A percentile compares a stretch with the other conserved stretches of the same genome.
Evolutionary conservation across 176 grass and related monocot genomes (phyloP).

Genomic region (Themeda triandra): DNA sequence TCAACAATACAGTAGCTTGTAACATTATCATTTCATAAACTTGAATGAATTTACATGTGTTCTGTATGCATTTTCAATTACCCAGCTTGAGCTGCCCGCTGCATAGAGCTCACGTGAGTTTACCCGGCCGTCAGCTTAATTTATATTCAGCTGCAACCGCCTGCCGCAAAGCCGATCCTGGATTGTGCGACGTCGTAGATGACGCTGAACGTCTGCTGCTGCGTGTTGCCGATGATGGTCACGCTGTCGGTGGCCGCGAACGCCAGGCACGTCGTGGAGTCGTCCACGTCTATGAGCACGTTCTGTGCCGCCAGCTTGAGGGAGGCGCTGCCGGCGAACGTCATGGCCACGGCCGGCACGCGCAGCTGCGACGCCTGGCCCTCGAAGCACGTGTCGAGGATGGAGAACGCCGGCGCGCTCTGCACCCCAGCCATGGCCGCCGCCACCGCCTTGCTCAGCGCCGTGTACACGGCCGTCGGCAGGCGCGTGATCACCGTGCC

Average conservation of each 20-base stretch:
- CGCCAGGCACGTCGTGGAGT: conserved; percentile 70
- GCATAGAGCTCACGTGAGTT: not conserved
- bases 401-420: conserved; percentile 38
- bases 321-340: conserved; percentile 51
- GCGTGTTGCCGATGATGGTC: conserved; percentile 77
- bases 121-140: not conserved
- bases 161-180: conserved; percentile 67
- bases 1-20: not conserved
- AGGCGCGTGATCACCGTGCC: conserved; percentile 83
- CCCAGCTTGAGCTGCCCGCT: not conserved
- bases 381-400: conserved; percentile 79
- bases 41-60: not conserved
- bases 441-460: conserved; percentile 57
- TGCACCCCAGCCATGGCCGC: conserved; percentile 30
- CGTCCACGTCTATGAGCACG: conserved; percentile 62
- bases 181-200: conserved; percentile 59
- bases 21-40: not conserved
- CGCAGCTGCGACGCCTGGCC: conserved; percentile 35
- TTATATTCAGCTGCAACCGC: conserved; percentile 63
- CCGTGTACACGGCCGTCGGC: conserved; percentile 57
- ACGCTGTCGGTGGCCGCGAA: conserved; percentile 48
- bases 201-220: conserved; percentile 82
- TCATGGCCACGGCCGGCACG: conserved; percentile 46
- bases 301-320: conserved; percentile 42
- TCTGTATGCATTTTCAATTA: not conserved